Evolutionary conservation across 192 early-diverging fungal genomes (phyloP).

Genomic region (Umbelopsis isabellina): DNA sequence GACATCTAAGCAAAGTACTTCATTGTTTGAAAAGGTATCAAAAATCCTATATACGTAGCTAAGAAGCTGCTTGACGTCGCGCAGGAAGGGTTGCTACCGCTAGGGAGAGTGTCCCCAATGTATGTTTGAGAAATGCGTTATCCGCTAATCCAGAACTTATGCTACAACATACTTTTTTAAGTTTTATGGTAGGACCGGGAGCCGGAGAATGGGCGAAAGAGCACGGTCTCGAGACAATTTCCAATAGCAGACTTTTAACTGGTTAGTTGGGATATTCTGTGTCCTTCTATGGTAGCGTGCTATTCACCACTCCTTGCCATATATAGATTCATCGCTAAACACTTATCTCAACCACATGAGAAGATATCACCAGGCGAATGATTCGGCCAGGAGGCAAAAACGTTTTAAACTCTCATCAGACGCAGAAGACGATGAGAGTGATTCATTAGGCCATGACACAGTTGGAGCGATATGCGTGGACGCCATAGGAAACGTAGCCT

Average conservation of each 20-base stretch:
- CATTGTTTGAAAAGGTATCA: constrained; percentile 48
- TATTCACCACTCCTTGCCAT: neutral
- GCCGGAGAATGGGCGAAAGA: constrained; percentile 51
- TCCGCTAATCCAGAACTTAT: neutral
- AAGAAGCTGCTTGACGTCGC: constrained; percentile 53
- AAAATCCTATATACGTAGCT: constrained; percentile 67
- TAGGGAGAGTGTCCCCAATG: constrained; percentile 52
- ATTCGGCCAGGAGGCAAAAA: neutral
- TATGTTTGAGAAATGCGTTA: constrained; percentile 30
- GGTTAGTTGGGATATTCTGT: constrained; percentile 18
- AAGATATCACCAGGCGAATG: neutral
- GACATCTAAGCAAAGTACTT: neutral
- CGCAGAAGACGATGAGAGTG: neutral
- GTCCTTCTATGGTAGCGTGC: neutral
- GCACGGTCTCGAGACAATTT: constrained; percentile 7
- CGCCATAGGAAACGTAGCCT: constrained; percentile 57
- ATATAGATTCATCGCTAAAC: constrained; percentile 19
- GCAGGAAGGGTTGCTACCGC: constrained; percentile 45
- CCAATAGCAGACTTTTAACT: constrained; percentile 15
- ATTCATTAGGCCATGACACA: constrained; percentile 67
- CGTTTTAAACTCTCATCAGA: neutral
- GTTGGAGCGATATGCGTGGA: constrained; percentile 87
- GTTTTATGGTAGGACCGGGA: constrained; percentile 58
- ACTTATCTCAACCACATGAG: constrained; percentile 28
- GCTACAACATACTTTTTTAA: constrained; percentile 17